Evolutionary conservation across 306 rosid genomes (phyloP), one percentile per base, ranked within the genome.

Genomic region (Potentilla sterilis): DNA sequence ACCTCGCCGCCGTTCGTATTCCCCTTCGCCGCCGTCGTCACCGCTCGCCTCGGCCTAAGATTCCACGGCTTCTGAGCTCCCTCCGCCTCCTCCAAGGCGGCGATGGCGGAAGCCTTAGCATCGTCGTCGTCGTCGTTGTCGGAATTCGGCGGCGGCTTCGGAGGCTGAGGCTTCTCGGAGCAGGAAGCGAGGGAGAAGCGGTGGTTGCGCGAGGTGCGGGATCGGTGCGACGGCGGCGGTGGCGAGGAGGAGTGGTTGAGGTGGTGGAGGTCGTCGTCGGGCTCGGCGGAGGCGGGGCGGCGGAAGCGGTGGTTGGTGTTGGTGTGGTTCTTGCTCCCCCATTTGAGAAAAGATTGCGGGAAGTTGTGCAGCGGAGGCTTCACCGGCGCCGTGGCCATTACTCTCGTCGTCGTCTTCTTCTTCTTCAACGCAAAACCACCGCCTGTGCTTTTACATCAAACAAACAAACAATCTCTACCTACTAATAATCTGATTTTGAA

Each of bases 321-420:
- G 47, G 90, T 76, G 70, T 85, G 86, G 75, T 85, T 88, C 83
- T 88, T 95, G 43, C 84, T 90, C 0, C 99, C 97, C 97, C 99
- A 95, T 80, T 89, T 90, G 46, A 95, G 70, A 74, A 83, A 89
- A 21, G 96, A 84, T 2, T 92, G 83, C 13, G 97, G 54, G 83
- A 95, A 95, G 86, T 95, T 95, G 88, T 95, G 97, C 55, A 95
- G 87, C 46, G 97, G 99, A 73, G 99, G 87, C 86, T 95, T 92
- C 48, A 75, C 91, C 16, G 97, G 99, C 10, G 89, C 90, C 8
- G 97, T 89, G 24, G 97, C 90, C 99, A 95, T 95, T 84, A 44
- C 70, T 71, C 41, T 32, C 67, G 41, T 28, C n/a, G 0, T 61
- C 5, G 0, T 57, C n/a, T 24, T 59, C 66, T 13, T 61, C 68